Evolutionary conservation across 1,284 basidiomycete species (phyloP), one percentile per base, ranked within the genome.

Genomic region (Pyrrhoderma noxium): DNA sequence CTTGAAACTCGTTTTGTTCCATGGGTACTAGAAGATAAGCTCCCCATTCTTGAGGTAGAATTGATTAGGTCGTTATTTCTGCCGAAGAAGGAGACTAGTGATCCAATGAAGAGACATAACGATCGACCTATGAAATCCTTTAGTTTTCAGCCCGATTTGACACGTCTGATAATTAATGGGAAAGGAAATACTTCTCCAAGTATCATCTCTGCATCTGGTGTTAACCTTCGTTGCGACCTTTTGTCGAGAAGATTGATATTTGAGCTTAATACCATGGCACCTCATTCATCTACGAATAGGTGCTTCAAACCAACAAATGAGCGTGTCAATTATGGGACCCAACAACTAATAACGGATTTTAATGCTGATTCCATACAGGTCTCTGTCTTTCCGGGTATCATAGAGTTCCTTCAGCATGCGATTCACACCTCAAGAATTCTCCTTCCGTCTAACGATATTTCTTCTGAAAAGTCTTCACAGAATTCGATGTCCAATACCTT

Each of bases 321-420:
- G 4, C 45, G 37, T 13, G 36, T 52, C 14, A 45, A 47, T 36
- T 45, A 51, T 45, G 44, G 53, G 14, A 52, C 35, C 19, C n/a
- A 47, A 18, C 34, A 44, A 37, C 11, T 36, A 13, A 19, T 54
- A 19, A n/a, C 42, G 14, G n/a, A 37, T 8, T 13, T 54, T 7
- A 27, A 31, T 37, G 31, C 51, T 7, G 37, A 43, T 31, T 41
- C 49, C 34, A 55, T 78, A 22, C 67, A 69, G n/a, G 59, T 82
- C 43, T 67, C 64, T 11, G 67, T 85, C 7, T 75, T 71, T 31
- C 84, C 85, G 11, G 76, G 77, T 54, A 66, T 85, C 19, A 76
- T 88, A 61, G 65, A 71, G 35, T 84, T 88, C 58, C 72, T 76
- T 4, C 81, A 80, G 61, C 70, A 76, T 54, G 59, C 76, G 31